Evolutionary conservation across 1,139 yeast species (phyloP), one percentile per base, ranked within the genome.

Genomic region (Meyerozyma elateridarum): DNA sequence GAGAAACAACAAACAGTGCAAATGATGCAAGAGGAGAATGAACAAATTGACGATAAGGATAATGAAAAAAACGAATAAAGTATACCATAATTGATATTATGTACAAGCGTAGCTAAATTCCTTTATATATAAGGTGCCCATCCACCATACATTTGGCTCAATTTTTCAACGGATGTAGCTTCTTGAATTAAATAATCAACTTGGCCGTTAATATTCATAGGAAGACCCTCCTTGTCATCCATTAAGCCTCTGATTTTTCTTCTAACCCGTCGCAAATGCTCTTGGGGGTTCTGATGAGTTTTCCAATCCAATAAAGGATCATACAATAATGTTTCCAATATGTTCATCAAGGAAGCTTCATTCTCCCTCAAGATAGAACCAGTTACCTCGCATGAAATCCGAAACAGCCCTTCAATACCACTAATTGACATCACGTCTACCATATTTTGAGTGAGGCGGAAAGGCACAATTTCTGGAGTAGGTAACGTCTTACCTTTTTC

Each of bases 381-480:
- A 0, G 96, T 84, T 1, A 88, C 88, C 51, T 91, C 98, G 51
- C 95, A 81, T 0, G 95, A 73, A 35, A 74, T 76, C 41, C 96
- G 70, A 54, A 88, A 93, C 1, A 85, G 70, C 0, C 98, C 99
- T 50, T 93, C 98, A 22, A 85, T 80, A 1, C 95, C 94, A 33
- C 82, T 76, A 1, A 88, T 78, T 2, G 98, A 97, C 68, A 88
- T 76, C 0, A 96, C 97, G 56, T 88, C 96, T 4, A 80, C 77
- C 72, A 93, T 72, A 49, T 91, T 89, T 32, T 76, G 85, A 0
- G 98, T 91, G 31, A 93, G 57, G 40, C 99, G 66, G 55, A 93
- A 93, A 0, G 98, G 99, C 2, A 93, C 98, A 22, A 87, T 64
- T 51, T 93, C 99, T 0, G 98, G 99, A 6, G 77, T 75, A 1